Base-by-base conservation (phyloP, 345 rosid genomes). In the Eucalyptus sideroxylon region DNA sequence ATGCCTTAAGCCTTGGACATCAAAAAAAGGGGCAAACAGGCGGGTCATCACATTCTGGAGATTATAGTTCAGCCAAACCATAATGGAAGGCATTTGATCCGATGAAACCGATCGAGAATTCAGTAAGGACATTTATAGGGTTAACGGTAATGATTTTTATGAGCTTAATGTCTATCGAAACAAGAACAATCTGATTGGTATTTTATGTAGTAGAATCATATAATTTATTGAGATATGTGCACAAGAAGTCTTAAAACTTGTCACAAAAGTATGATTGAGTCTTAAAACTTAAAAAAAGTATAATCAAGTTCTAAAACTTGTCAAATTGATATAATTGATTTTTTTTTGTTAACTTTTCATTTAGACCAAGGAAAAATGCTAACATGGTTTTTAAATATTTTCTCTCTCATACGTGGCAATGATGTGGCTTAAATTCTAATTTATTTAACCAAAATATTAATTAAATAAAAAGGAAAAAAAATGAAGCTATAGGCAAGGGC, bases 221-320 rank as follows among this genome's bases (percentile, higher is more conserved):
- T 13, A 30, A 62, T 62, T 62, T 56, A 56, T 56, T 56, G 59
- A 53, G 5, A 53, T 53, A 53, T 4, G 59, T 51, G 56, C 23
- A 51, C 56, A 51, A 17, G 21, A 51, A 51, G 0, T 17, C 23
- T 0, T 51, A 53, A 53, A 21, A 53, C 5, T 53, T 53, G 2
- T 3, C 1, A 53, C 5, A 1, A 8, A 53, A 53, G 5, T 53
- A 8, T 21, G 2, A 53, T 53, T 53, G 26, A 4, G 11, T 4
- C 1, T 0, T 53, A 53, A 21, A 53, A 8, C 0, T 53, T 53
- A 3, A 16, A 51, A 53, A 53, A 53, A 4, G 1, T 53, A 8
- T 21, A 53, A 53, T 53, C 11, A 8, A 21, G 11, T 53, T 53
- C 3, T 21, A 53, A 8, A 53, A 19, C 26, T 53, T 53, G 1